A percentile compares a stretch with the other conserved stretches of the same genome.
phyloP scores from a whole-genome alignment of 345 rosid species.

The Xanthoceras sorbifolium region DNA sequence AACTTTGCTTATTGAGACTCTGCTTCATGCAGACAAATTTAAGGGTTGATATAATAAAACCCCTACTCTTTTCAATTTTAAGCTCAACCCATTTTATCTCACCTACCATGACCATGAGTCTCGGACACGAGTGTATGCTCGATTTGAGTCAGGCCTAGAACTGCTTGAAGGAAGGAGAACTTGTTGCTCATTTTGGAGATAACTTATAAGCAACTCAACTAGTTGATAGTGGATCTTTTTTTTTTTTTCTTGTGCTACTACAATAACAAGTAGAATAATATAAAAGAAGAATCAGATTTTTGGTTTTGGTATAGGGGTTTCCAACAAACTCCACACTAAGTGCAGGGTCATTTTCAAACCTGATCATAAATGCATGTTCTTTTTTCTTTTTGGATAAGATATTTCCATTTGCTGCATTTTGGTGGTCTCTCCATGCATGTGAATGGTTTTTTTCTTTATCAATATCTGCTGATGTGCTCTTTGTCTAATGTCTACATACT shows the following conservation, averaged over 20 bases:
- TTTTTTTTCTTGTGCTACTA: not conserved
- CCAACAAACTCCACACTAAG: not conserved
- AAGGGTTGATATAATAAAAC: no score
- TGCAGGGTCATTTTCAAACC: conserved; percentile 7
- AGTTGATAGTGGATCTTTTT: not conserved
- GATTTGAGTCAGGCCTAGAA: no score
- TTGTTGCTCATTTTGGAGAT: not conserved
- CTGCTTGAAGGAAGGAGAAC: no score
- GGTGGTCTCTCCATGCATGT: not conserved
- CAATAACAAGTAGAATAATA: conserved; percentile 1
- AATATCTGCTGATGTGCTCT: not conserved
- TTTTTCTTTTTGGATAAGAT: not conserved
- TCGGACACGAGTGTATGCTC: no score
- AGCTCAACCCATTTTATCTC: no score
- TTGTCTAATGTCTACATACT: not conserved
- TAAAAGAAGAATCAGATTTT: not conserved
- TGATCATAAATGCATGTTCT: not conserved
- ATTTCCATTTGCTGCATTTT: not conserved
- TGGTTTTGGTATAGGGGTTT: not conserved
- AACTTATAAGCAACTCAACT: not conserved
- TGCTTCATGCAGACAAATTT: no score
- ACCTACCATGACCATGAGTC: no score
- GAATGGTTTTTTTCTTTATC: not conserved
- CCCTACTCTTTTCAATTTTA: no score
- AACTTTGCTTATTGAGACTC: no score